Base-by-base conservation (phyloP, 768 basidiomycete species). In the Naganishia antarctica region DNA sequence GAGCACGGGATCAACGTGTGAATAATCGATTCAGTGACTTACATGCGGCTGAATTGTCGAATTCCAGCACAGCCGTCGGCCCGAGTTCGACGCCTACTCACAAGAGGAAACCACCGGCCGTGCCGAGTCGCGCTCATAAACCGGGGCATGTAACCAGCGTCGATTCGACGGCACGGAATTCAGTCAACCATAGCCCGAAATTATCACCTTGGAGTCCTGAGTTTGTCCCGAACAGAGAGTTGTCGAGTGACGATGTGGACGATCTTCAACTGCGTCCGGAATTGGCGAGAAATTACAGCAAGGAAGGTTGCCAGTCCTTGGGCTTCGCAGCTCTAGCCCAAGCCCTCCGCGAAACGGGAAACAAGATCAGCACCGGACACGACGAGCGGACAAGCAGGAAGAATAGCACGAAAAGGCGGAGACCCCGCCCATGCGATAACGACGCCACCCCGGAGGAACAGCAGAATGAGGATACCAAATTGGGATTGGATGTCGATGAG, bases 81-180 rank as follows among this genome's bases (percentile, higher is more conserved):
- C 44, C 59, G 18, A 21, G 21, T 16, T 51, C 28, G 21, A 5
- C 49, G 5, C 43, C 23, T 6, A 37, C 29, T 12, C 47, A 53
- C n/a, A 28, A 61, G 32, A 18, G 61, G 32, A 67, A 63, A 60
- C 66, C 66, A 9, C 65, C 65, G 4, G 50, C 66, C 9, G 53
- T 63, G 1, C 66, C 66, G 18, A 47, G 41, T 45, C 66, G 66
- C 2, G 28, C 61, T 11, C 34, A 44, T 6, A 67, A 67, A 67
- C 66, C 65, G 2, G 29, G 29, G 9, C n/a, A 41, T 28, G 0
- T 23, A n/a, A 28, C 37, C 6, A 31, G 29, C 15, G 41, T 40
- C 4, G 29, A 16, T 9, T 60, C 59, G 4, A 46, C 46, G 0
- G 46, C 46, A 29, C 48, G 28, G 32, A 57, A 46, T n/a, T 41